Evolutionary conservation across 345 rosid genomes (phyloP).

Genomic region (Kandelia obovata): DNA sequence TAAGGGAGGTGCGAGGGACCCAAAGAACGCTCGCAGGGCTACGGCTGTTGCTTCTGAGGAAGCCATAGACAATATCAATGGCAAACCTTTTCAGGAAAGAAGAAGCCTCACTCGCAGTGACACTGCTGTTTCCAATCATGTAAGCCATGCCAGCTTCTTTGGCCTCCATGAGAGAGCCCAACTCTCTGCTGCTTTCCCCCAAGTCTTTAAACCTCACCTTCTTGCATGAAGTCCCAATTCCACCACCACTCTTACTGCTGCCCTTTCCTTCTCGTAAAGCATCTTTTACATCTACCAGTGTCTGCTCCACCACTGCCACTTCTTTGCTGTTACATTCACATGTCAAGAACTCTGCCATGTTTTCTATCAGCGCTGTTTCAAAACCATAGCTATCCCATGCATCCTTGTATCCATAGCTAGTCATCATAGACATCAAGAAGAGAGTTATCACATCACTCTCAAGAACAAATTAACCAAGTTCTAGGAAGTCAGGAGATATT

Average conservation of each 20-base stretch:
- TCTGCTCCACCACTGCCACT: neutral
- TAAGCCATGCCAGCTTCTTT: conserved; percentile 40
- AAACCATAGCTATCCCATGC: conserved; percentile 23
- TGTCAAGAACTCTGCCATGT: conserved; percentile 21
- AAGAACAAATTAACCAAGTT: no score
- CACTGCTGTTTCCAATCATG: conserved; percentile 33
- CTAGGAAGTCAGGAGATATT: no score
- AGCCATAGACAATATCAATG: conserved; percentile 35
- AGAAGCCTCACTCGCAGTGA: conserved; percentile 27
- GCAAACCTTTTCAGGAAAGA: conserved; percentile 31
- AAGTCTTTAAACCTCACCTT: neutral
- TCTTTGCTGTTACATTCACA: conserved; percentile 4
- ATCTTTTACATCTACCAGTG: neutral
- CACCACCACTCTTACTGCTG: neutral
- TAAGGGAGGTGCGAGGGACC: conserved; percentile 27
- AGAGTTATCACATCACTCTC: no score
- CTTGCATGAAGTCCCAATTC: neutral
- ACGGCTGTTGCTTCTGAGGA: conserved; percentile 34
- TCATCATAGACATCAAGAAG: neutral
- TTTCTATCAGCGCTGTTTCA: conserved; percentile 22
- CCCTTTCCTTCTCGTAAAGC: neutral
- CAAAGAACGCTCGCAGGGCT: conserved; percentile 28
- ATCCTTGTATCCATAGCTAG: conserved; percentile 31
- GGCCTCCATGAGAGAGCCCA: conserved; percentile 34
- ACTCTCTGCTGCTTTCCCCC: conserved; percentile 11